Evolutionary conservation across 1,284 basidiomycete genomes (phyloP).

Genomic region (Takashimella tepidaria): DNA sequence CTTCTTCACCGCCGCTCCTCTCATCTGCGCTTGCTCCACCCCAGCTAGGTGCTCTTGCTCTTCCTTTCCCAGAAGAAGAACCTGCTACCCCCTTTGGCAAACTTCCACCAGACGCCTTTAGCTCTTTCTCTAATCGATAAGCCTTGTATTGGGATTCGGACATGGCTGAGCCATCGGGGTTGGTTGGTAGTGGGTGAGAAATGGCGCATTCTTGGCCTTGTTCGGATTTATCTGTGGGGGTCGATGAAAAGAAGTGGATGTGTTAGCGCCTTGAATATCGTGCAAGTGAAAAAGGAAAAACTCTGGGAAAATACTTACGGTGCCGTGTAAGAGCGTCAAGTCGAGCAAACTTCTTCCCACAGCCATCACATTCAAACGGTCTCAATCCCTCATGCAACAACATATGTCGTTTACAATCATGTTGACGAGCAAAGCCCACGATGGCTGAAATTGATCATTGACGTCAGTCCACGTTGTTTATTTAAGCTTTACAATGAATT

Average conservation of each 20-base stretch:
- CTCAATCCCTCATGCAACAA: constrained; percentile 79
- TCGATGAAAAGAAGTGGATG: no score
- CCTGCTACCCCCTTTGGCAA: constrained; percentile 2
- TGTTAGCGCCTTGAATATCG: no score
- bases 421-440: constrained; percentile 76
- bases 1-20: constrained; percentile 19
- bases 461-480: not conserved
- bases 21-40: constrained; percentile 17
- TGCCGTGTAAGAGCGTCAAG: constrained; percentile 79
- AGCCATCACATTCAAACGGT: constrained; percentile 82
- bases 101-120: constrained; percentile 7
- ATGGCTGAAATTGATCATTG: constrained; percentile 15
- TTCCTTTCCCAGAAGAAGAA: constrained; percentile 1
- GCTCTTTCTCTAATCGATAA: constrained; percentile 25
- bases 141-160: constrained; percentile 47
- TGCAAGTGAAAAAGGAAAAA: not conserved
- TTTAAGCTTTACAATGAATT: no score
- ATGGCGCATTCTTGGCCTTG: constrained; percentile 48
- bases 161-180: constrained; percentile 45
- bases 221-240: constrained; percentile 44
- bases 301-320: constrained; percentile 54
- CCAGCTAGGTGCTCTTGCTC: constrained; percentile 10
- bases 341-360: constrained; percentile 89
- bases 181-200: constrained; percentile 43
- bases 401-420: constrained; percentile 93